Evolutionary conservation across 202 grass and related monocot genomes (phyloP).

Genomic region (Dendrocalamus latiflorus): DNA sequence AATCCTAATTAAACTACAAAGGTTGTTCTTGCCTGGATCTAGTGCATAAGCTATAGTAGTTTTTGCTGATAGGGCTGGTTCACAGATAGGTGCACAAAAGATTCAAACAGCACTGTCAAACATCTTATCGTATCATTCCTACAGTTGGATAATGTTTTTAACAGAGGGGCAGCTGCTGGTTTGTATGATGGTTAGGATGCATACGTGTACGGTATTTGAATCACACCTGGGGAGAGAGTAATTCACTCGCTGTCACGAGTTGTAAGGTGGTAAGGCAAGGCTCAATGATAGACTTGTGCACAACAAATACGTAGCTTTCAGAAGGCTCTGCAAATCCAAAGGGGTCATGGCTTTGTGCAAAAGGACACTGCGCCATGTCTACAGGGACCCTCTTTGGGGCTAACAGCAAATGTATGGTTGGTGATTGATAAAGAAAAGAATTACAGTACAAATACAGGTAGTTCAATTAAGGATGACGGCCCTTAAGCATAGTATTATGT

Average conservation of each 20-base stretch:
- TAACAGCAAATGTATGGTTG: constrained; percentile 31
- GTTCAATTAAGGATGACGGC: not conserved
- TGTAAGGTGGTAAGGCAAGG: too few relatives aligned
- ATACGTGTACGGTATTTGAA: too few relatives aligned
- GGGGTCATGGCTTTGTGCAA: constrained; percentile 55
- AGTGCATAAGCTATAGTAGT: not conserved
- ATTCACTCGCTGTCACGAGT: too few relatives aligned
- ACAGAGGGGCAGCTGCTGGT: constrained; percentile 33
- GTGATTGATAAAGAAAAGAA: constrained; percentile 27
- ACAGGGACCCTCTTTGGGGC: constrained; percentile 50
- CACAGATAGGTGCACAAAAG: constrained; percentile 10
- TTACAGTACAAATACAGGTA: constrained; percentile 17
- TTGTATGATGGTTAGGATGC: constrained; percentile 70
- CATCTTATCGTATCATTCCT: constrained; percentile 29
- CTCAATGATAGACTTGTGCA: too few relatives aligned
- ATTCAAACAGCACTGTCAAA: constrained; percentile 17
- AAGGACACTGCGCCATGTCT: constrained; percentile 63
- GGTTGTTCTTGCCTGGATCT: not conserved
- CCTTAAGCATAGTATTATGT: not conserved
- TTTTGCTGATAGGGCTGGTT: constrained; percentile 11
- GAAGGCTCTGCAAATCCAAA: constrained; percentile 78
- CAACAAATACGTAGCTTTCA: constrained; percentile 80
- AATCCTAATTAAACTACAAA: not conserved
- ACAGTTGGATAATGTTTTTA: constrained; percentile 44
- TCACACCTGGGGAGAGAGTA: too few relatives aligned